Percentiles rank a stretch among this genome's conserved stretches.
Conservation (phyloP, 1,284 basidiomycete species). For the Microbotryum scabiosae region DNA sequence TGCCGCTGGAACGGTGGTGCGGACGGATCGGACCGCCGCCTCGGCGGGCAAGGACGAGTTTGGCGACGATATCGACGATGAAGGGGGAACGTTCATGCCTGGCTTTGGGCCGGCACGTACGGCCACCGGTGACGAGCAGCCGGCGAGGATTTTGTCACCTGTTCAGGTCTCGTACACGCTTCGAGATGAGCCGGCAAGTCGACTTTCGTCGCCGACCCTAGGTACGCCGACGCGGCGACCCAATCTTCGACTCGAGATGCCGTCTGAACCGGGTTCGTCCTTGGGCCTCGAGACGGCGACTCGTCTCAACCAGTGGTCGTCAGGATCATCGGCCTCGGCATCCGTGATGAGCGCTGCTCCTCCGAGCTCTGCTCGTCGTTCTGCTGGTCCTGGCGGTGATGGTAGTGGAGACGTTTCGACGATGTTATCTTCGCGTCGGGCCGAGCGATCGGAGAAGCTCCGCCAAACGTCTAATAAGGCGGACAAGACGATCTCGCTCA, state of each 20-base stretch:
- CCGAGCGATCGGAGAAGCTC: background rate
- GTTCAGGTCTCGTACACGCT: background rate
- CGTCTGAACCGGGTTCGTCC: background rate
- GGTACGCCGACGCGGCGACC: conserved; percentile 3
- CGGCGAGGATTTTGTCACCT: conserved; percentile 9
- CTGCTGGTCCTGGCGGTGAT: background rate
- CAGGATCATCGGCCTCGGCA: too few relatives aligned
- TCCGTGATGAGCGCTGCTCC: too few relatives aligned
- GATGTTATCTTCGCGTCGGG: background rate
- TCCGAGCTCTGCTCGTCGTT: background rate
- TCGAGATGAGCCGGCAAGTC: background rate
- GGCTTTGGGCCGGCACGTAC: conserved; percentile 13
- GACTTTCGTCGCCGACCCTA: too few relatives aligned
- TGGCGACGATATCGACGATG: conserved; percentile 25
- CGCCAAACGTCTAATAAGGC: background rate
- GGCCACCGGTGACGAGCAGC: background rate
- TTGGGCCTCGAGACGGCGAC: background rate
- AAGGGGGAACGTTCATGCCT: conserved; percentile 20
- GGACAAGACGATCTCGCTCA: conserved; percentile 9
- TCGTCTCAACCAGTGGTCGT: background rate
- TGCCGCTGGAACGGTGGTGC: too few relatives aligned
- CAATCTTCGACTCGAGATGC: conserved; percentile 17
- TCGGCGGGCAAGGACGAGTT: conserved; percentile 16
- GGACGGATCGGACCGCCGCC: too few relatives aligned
- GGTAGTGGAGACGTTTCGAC: background rate